These are phyloP conservation scores for Sclerotinia borealis DNA, from an alignment of 2,329 filamentous ascomycete species.

Conservation along the genomic window DNA sequence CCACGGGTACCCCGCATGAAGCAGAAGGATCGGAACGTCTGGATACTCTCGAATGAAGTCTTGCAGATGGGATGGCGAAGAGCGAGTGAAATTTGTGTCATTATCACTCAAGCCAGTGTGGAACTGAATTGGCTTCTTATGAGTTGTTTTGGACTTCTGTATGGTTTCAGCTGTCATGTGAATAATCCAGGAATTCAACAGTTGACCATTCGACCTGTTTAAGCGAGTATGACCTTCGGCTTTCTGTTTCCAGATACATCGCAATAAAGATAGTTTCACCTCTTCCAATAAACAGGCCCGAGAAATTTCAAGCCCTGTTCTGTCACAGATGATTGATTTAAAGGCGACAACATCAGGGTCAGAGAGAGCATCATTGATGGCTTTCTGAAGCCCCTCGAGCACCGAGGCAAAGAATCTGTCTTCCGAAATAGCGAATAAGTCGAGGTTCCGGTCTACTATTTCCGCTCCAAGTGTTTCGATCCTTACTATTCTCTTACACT, in stretches of 20 bases:
- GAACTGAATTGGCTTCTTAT: slow-evolving; percentile 72
- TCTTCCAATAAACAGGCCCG: slow-evolving; percentile 33
- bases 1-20: slow-evolving; percentile 79
- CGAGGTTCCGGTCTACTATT: slow-evolving; percentile 45
- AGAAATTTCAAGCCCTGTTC: slow-evolving; percentile 62
- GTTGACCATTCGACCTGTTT: slow-evolving; percentile 53
- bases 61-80: slow-evolving; percentile 73
- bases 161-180: slow-evolving; percentile 57
- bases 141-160: slow-evolving; percentile 35
- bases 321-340: slow-evolving; percentile 79
- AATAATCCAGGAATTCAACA: slow-evolving; percentile 65
- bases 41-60: slow-evolving; percentile 64
- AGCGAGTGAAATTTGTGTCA: slow-evolving; percentile 62
- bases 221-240: slow-evolving; percentile 32
- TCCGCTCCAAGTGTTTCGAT: slow-evolving; percentile 67
- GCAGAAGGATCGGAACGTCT: slow-evolving; percentile 65
- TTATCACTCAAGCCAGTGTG: slow-evolving; percentile 79
- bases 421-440: slow-evolving; percentile 32
- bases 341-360: slow-evolving; percentile 70
- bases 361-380: slow-evolving; percentile 51
- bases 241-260: slow-evolving; percentile 25
- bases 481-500: slow-evolving; percentile 67
- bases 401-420: slow-evolving; percentile 35
- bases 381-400: slow-evolving; percentile 36
- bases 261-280: slow-evolving; percentile 22